These are phyloP conservation scores for Thyridium curvatum DNA, from an alignment of 2,329 filamentous ascomycete species.

Conservation along the genomic window DNA sequence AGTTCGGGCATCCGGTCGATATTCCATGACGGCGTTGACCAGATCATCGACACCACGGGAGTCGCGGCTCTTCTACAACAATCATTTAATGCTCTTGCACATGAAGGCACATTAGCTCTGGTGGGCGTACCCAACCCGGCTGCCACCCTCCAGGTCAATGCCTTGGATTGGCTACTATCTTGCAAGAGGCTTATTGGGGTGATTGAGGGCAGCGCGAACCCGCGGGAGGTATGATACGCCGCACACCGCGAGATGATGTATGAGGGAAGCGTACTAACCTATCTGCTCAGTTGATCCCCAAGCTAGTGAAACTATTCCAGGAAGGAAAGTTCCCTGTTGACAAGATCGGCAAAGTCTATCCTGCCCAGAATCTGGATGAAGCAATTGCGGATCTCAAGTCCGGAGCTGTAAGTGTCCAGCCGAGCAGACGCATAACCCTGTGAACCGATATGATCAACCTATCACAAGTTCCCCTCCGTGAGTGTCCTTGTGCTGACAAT, in stretches of 20 bases:
- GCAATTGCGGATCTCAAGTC: neutral
- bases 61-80: slow-evolving; percentile 10
- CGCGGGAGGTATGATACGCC: slow-evolving; percentile 10
- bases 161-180: slow-evolving; percentile 12
- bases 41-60: slow-evolving; percentile 19
- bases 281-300: slow-evolving; percentile 13
- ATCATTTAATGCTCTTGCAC: slow-evolving; percentile 13
- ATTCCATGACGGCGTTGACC: slow-evolving; percentile 16
- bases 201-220: slow-evolving; percentile 14
- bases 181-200: slow-evolving; percentile 18
- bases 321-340: slow-evolving; percentile 16
- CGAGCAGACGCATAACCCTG: no score
- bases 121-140: slow-evolving; percentile 16
- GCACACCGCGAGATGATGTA: no score
- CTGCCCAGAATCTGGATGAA: neutral
- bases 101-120: slow-evolving; percentile 17
- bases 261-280: neutral
- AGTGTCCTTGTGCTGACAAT: no score
- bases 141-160: slow-evolving; percentile 11
- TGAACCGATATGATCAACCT: no score
- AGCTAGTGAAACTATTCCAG: slow-evolving; percentile 13
- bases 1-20: slow-evolving; percentile 15
- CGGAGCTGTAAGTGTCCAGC: neutral
- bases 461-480: no score
- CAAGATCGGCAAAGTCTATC: neutral